Evolutionary conservation across 306 rosid species (phyloP), one percentile per base, ranked within the genome.

Genomic region (Vachellia collinsii): DNA sequence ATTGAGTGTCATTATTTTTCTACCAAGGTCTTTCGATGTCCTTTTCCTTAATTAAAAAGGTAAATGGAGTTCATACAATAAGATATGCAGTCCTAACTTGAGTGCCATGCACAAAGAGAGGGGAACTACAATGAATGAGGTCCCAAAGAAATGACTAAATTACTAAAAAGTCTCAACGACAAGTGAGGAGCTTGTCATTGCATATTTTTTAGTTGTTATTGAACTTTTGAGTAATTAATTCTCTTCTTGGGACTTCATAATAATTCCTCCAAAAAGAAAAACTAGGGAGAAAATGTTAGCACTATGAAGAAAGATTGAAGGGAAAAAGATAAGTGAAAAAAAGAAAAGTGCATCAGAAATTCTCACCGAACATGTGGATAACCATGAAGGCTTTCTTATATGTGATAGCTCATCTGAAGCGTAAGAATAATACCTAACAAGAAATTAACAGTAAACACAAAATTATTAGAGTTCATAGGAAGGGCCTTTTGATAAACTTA

Each of bases 351-450:
- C 29, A 75, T 39, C 51, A 44, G 61, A 65, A 70, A 22, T 58
- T 53, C 97, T 86, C 85, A 95, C 98, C 38, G 93, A 93, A 72
- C 85, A 80, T 38, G 89, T 79, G 3, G 97, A 90, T 74, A 92
- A 76, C 99, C 99, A 95, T 66, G 99, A 82, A 72, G 99, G 96
- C 78, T 88, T 93, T 80, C 98, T 83, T 74, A 88, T 79, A 79
- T 79, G 70, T 19, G 79, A 86, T 59, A 63, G 84, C 83, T 87
- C 93, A 6, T 78, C 56, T 29, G 86, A 77, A 75, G 38, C 13
- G 36, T 71, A 80, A 59, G 91, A 83, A 51, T n/a, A n/a, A n/a
- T n/a, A n/a, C n/a, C n/a, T n/a, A n/a, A n/a, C n/a, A n/a, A n/a
- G n/a, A n/a, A n/a, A n/a, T n/a, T n/a, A n/a, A n/a, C n/a, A n/a